Conservation (phyloP, 1,284 basidiomycete genomes). For the Pholiota adiposa region DNA sequence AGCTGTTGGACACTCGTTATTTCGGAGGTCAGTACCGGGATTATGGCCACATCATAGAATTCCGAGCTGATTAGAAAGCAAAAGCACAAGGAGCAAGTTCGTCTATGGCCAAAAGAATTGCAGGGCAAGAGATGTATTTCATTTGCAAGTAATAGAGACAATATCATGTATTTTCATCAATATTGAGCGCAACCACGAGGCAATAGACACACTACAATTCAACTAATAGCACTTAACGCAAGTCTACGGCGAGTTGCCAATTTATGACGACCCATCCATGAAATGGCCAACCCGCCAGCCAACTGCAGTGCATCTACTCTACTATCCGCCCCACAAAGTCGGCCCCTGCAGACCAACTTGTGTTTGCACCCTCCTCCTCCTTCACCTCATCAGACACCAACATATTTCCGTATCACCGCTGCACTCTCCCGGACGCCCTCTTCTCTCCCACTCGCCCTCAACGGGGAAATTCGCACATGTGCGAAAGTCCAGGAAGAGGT, state of each 20-base stretch:
- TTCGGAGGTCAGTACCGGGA: not conserved
- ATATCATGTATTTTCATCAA: not conserved
- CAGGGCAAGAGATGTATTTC: not conserved
- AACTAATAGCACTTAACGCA: not conserved
- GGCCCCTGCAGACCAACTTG: not conserved
- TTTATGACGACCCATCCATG: not conserved
- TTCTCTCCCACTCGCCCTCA: conserved; percentile 66
- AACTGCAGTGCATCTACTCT: not conserved
- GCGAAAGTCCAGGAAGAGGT: conserved; percentile 44
- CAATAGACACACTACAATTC: not conserved
- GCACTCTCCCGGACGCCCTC: conserved; percentile 67
- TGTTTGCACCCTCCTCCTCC: conserved; percentile 3
- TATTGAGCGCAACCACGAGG: not conserved
- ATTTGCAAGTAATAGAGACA: not conserved
- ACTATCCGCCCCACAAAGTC: not conserved
- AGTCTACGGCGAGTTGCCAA: not conserved
- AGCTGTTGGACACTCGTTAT: not conserved
- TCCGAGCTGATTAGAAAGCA: not conserved
- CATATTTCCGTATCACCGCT: conserved; percentile 21
- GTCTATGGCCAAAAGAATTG: too few species aligned
- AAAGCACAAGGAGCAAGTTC: too few species aligned
- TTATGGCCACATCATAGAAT: not conserved
- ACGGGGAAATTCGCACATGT: conserved; percentile 24
- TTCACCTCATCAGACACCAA: conserved; percentile 15
- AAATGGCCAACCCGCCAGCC: not conserved